Evolutionary conservation across 345 rosid genomes (phyloP).

Genomic region (Ceriops zippeliana): DNA sequence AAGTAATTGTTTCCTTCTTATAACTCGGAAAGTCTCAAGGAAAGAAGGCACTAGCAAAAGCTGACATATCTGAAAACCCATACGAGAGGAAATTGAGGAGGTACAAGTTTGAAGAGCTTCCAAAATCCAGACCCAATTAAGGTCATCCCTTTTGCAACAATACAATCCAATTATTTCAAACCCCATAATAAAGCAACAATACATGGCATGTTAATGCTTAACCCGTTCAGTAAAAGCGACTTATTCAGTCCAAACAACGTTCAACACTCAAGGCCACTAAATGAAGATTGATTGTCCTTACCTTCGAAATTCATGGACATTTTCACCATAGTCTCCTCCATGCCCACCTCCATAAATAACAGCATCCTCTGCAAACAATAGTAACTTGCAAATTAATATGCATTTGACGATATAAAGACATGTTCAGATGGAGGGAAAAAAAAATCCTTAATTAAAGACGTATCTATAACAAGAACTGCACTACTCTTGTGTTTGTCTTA

Average conservation of each 20-base stretch:
- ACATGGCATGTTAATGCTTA: neutral
- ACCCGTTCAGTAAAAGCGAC: neutral
- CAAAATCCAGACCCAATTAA: neutral
- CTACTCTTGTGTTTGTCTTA: too few species aligned
- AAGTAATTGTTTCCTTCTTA: too few species aligned
- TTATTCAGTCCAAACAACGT: neutral
- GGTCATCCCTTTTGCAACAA: neutral
- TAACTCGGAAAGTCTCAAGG: too few species aligned
- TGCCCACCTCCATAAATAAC: conserved; percentile 50
- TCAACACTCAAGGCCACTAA: neutral
- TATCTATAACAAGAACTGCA: too few species aligned
- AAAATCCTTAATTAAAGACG: too few species aligned
- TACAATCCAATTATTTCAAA: too few species aligned
- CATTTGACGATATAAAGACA: neutral
- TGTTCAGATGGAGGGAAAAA: neutral
- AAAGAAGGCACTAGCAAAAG: too few species aligned
- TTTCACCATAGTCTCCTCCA: conserved; percentile 48
- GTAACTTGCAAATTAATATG: neutral
- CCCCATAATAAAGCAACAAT: too few species aligned
- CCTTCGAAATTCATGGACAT: conserved; percentile 40
- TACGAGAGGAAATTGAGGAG: too few species aligned
- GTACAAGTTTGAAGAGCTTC: too few species aligned
- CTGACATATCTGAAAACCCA: too few species aligned
- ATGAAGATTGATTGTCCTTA: conserved; percentile 13
- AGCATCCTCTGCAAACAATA: conserved; percentile 55